Base-by-base conservation (phyloP, 1,139 yeast species). In the Pichia sp. region DNA sequence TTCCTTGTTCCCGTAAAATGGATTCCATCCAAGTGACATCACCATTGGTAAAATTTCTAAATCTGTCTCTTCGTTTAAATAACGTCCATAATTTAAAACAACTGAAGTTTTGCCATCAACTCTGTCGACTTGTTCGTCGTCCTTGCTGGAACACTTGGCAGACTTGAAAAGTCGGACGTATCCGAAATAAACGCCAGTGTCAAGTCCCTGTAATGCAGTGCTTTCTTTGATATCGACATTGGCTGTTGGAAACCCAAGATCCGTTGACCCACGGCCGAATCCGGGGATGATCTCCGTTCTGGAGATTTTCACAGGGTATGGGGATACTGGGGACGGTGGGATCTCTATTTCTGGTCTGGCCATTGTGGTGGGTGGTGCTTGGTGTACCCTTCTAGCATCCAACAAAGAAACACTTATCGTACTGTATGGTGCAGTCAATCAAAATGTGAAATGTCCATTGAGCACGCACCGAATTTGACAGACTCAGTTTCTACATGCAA, bases 21-120 rank as follows among this genome's bases (percentile, higher is more conserved):
- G 99, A 62, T 93, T 94, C 88, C 90, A 89, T 1, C 99, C 99
- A 24, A 94, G 77, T 18, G 96, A 88, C 88, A 91, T 85, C 19
- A 91, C 98, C 85, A 90, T 89, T 0, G 97, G 97, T 27, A 81
- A 71, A 1, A 73, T 75, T 14, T 44, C 33, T 15, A 67, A 67
- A 18, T 71, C 58, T 41, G 77, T 78, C 12, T 72, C 75, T 24
- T 24, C 10, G 2, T 58, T 50, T 36, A 89, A 65, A 19, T 66
- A 59, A 10, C 68, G 58, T 1, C 97, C 97, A 60, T 80, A 79
- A 54, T 83, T 83, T 62, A 83, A 77, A 50, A 70, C 66, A 34
- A 86, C 69, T 31, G 62, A 58, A 11, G 68, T 62, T 6, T 77
- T 79, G 34, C 76, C 77, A 38, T 67, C 76, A 52, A 77, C 62